Conservation (phyloP, 2,329 filamentous ascomycete genomes). For the Phialophora expanda region DNA sequence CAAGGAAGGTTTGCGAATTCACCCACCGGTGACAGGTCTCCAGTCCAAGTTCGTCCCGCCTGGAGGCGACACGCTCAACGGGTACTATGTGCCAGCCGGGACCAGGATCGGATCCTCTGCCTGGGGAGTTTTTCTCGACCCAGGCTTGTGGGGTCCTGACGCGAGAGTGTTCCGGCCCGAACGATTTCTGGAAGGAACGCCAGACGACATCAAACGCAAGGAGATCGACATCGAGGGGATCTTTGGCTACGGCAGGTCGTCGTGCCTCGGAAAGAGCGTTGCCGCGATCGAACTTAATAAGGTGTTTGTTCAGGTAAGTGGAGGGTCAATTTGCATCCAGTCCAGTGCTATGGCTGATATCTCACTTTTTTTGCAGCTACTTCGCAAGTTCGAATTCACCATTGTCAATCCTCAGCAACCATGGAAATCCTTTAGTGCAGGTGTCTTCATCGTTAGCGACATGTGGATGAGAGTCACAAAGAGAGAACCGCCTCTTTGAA, state of each 20-base stretch:
- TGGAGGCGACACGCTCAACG: constrained; percentile 48
- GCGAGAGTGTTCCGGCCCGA: constrained; percentile 55
- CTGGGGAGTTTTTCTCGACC: constrained; percentile 50
- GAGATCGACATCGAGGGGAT: constrained; percentile 50
- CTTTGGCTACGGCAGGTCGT: constrained; percentile 54
- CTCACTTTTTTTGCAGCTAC: constrained; percentile 22
- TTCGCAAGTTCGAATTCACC: constrained; percentile 35
- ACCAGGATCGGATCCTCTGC: constrained; percentile 54
- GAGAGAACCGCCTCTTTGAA: constrained; percentile 24
- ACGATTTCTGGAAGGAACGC: constrained; percentile 54
- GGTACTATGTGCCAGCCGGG: constrained; percentile 54
- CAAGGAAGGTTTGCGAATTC: constrained; percentile 56
- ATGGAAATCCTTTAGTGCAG: constrained; percentile 30
- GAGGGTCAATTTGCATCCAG: background rate
- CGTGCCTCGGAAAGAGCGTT: constrained; percentile 57
- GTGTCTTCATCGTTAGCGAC: constrained; percentile 31
- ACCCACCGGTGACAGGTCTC: constrained; percentile 51
- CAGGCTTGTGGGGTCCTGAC: constrained; percentile 49
- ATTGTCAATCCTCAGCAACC: constrained; percentile 32
- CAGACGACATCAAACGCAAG: constrained; percentile 47
- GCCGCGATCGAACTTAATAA: constrained; percentile 59
- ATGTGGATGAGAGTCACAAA: constrained; percentile 32
- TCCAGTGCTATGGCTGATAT: background rate
- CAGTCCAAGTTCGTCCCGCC: constrained; percentile 47
- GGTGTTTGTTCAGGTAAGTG: constrained; percentile 54